These are phyloP conservation scores for Arthrinium phaeospermum DNA, from an alignment of 2,329 filamentous ascomycete genomes.

Conservation along the genomic window DNA sequence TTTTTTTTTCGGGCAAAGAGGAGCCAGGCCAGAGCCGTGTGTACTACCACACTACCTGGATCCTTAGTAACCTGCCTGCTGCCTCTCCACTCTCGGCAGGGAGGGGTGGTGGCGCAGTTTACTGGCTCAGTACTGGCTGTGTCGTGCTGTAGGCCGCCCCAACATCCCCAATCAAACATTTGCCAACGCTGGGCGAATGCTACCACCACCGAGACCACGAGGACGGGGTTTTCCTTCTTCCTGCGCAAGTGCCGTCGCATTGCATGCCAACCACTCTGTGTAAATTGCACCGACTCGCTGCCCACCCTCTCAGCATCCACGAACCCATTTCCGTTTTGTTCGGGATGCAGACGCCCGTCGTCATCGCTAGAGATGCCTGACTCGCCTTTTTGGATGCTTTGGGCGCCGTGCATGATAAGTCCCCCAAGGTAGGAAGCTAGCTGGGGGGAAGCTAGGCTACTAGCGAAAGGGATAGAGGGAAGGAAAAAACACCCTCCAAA, in stretches of 20 bases:
- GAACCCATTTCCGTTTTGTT: constrained; percentile 35
- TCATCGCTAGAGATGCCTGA: constrained; percentile 18
- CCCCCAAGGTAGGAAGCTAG: constrained; percentile 11
- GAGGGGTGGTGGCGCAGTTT: neutral
- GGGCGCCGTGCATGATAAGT: constrained; percentile 21
- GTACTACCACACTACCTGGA: neutral
- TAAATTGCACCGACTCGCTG: neutral
- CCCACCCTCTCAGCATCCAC: constrained; percentile 19
- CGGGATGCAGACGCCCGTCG: constrained; percentile 34
- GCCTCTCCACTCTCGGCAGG: neutral
- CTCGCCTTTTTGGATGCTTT: constrained; percentile 19
- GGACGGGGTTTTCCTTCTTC: constrained; percentile 15
- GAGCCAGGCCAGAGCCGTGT: neutral
- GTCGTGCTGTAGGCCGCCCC: neutral
- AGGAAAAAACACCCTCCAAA: neutral
- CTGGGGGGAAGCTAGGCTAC: neutral
- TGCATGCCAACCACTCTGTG: constrained; percentile 11
- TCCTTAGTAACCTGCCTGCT: neutral
- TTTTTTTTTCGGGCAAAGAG: constrained; percentile 4
- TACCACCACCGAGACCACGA: neutral
- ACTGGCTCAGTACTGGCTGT: neutral
- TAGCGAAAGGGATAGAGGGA: too few relatives aligned
- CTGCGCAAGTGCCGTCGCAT: constrained; percentile 24
- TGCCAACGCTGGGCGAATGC: neutral
- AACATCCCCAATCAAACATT: neutral